Evolutionary conservation across 1,139 yeast species (phyloP).

Genomic region (Scheffersomyces quercinus): DNA sequence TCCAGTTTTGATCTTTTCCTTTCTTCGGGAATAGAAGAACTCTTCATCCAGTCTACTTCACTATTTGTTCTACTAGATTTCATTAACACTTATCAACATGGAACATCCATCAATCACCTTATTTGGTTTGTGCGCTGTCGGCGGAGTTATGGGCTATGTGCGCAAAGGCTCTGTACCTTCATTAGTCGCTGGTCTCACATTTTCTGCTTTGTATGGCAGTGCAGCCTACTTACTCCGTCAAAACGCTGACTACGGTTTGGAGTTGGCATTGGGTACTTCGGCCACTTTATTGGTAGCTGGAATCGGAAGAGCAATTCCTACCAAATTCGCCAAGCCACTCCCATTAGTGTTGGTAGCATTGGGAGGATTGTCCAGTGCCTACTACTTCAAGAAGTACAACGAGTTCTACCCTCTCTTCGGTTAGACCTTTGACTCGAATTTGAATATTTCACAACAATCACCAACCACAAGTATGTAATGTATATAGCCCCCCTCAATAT

Average conservation of each 20-base stretch:
- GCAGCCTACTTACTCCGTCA: slow-evolving; percentile 77
- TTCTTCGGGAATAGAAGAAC: not conserved
- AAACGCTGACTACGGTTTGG: slow-evolving; percentile 79
- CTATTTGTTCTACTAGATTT: not conserved
- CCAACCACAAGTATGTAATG: no score
- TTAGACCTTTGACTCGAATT: no score
- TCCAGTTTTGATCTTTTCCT: not conserved
- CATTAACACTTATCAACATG: slow-evolving; percentile 26
- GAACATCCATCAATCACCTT: slow-evolving; percentile 81
- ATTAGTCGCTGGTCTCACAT: slow-evolving; percentile 70
- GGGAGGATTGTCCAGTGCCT: slow-evolving; percentile 66
- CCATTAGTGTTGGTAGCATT: slow-evolving; percentile 66
- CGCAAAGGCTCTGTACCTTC: slow-evolving; percentile 82
- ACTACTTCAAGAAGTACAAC: slow-evolving; percentile 70
- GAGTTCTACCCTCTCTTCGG: slow-evolving; percentile 54
- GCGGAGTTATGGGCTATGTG: slow-evolving; percentile 72
- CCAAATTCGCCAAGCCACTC: slow-evolving; percentile 66
- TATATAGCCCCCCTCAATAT: no score
- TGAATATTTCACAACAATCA: no score
- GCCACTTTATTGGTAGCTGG: slow-evolving; percentile 68
- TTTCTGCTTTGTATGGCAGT: slow-evolving; percentile 68
- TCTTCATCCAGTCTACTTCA: not conserved
- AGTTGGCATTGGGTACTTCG: slow-evolving; percentile 75
- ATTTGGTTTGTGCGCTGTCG: slow-evolving; percentile 71
- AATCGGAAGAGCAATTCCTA: slow-evolving; percentile 61